These are phyloP conservation scores for Vitis rupestris DNA, from an alignment of 164 flowering plant species.

Conservation along the genomic window DNA sequence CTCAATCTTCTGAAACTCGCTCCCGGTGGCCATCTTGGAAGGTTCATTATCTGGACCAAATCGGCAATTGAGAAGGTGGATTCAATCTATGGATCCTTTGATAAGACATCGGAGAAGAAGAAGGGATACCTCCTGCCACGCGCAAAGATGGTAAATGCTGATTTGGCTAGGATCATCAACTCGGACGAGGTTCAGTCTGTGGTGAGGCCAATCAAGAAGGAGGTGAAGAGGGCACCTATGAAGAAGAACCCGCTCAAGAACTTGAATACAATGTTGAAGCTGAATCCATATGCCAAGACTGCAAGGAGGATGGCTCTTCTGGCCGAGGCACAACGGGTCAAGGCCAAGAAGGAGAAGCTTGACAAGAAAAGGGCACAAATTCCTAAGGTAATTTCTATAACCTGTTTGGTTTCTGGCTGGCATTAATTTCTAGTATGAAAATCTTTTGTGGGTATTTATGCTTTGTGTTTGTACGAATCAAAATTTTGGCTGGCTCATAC, in stretches of 20 bases:
- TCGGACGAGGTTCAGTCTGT: conserved; percentile 93
- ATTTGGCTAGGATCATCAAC: conserved; percentile 80
- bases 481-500: no score
- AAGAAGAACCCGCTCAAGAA: conserved; percentile 96
- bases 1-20: conserved; percentile 83
- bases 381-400: conserved; percentile 50
- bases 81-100: conserved; percentile 72
- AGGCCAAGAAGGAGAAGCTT: conserved; percentile 76
- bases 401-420: neutral
- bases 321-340: conserved; percentile 74
- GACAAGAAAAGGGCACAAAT: conserved; percentile 68
- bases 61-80: conserved; percentile 90
- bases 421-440: no score
- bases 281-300: conserved; percentile 88
- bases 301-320: conserved; percentile 85
- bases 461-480: no score
- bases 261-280: conserved; percentile 59
- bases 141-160: conserved; percentile 86
- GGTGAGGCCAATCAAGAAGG: conserved; percentile 80
- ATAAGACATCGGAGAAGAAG: conserved; percentile 78
- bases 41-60: conserved; percentile 92
- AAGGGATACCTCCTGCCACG: conserved; percentile 77
- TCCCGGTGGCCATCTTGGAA: conserved; percentile 88
- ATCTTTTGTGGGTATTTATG: no score
- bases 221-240: conserved; percentile 58